Conservation (phyloP, 2,329 filamentous ascomycete genomes). For the Didymella exigua region DNA sequence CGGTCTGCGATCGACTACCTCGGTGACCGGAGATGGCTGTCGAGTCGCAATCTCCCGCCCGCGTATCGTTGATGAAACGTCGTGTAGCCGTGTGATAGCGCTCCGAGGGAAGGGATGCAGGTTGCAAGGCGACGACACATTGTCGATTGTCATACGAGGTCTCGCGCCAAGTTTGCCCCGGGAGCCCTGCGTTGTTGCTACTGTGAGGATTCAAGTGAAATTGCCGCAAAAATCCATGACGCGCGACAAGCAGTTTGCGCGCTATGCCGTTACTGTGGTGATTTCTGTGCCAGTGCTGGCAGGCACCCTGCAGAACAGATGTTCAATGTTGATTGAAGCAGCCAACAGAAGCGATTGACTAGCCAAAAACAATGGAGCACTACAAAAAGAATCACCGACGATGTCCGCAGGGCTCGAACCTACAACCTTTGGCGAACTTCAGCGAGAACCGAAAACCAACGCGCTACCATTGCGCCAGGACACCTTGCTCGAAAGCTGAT, state of each 20-base stretch:
- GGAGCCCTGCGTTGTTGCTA: neutral
- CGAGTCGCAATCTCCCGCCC: slow-evolving; percentile 19
- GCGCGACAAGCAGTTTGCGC: neutral
- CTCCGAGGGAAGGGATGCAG: slow-evolving; percentile 1
- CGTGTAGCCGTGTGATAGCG: neutral
- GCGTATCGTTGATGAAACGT: slow-evolving; percentile 7
- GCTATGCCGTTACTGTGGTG: neutral
- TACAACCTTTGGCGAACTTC: slow-evolving; percentile 32
- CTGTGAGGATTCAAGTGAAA: neutral
- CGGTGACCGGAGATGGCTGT: slow-evolving; percentile 1
- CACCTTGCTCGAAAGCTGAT: slow-evolving; percentile 12
- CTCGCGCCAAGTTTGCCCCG: slow-evolving; percentile 1
- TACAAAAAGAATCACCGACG: slow-evolving; percentile 14
- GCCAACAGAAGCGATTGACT: neutral
- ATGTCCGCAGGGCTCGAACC: slow-evolving; percentile 20
- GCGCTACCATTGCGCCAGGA: slow-evolving; percentile 36
- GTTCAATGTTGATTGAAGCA: too few species aligned
- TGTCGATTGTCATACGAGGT: slow-evolving; percentile 16
- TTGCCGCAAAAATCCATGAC: neutral
- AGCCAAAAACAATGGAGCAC: neutral
- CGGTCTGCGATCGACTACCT: slow-evolving; percentile 11
- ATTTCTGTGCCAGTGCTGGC: neutral
- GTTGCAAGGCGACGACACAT: slow-evolving; percentile 8
- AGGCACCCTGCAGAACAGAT: neutral
- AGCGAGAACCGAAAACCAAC: slow-evolving; percentile 31